Evolutionary conservation across 352 stramenopile species (phyloP), one percentile per base, ranked within the genome.

Genomic region (Globisporangium recalcitrans): DNA sequence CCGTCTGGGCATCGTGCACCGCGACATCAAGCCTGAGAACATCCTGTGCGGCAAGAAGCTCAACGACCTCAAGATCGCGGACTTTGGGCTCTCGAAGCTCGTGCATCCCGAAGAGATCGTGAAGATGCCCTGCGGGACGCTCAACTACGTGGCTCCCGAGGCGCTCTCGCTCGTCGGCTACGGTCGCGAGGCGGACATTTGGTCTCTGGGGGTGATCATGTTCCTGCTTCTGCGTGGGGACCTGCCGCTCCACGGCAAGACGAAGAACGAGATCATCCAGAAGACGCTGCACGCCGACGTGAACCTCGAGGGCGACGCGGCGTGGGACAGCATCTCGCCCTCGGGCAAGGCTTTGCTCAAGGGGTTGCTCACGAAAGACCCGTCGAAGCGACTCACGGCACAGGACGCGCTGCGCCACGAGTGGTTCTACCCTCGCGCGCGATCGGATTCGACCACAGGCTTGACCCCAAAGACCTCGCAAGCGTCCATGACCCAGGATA

Each of bases 111-210:
- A 97, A 56, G 91, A 98, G 58, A 85, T 97, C 62, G 94, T 98
- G 89, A 96, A 93, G 63, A 93, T 97, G 80, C 87, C 92, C 13
- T 98, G 90, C 48, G 93, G 93, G 1, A 98, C 93, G 0, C 76
- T 98, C 0, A 96, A 93, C 56, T 98, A 98, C 60, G 89, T 98
- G n/a, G 93, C 93, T 1, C 93, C 93, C 3, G 91, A 98, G 67
- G 91, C 98, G 22, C 75, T 98, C 13, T 85, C 85, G 8, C 75
- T 91, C 22, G 77, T 91, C 6, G 91, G 90, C 4, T 98, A 98
- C 68, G 86, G 87, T 21, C 82, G 86, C 26, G 86, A 96, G 62
- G 91, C 91, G 0, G 91, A 98, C 69, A 92, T 97, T 19, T 98
- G 92, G 92, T 95, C 80, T 6, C 67, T 98, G 13, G 92, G 93